Evolutionary conservation across 345 rosid genomes (phyloP).

Genomic region (Arabis hirsuta): DNA sequence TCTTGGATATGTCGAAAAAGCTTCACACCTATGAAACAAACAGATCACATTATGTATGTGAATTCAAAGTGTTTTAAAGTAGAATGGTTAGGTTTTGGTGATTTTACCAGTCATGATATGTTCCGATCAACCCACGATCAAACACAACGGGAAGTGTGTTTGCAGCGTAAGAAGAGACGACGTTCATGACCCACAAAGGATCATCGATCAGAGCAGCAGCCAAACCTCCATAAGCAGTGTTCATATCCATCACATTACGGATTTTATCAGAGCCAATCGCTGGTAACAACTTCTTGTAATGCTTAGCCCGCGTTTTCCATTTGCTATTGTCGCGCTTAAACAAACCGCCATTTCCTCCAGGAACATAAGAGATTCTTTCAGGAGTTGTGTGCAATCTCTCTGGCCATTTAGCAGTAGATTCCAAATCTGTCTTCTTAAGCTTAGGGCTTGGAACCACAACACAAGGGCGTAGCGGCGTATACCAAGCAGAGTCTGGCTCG

Average conservation of each 20-base stretch:
- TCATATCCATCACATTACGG: conserved; percentile 98
- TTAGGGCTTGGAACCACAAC: conserved; percentile 80
- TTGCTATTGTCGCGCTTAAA: conserved; percentile 81
- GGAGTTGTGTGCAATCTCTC: conserved; percentile 70
- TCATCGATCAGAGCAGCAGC: conserved; percentile 76
- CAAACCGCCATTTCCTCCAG: conserved; percentile 64
- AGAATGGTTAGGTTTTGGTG: not conserved
- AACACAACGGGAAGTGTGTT: conserved; percentile 83
- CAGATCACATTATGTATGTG: conserved; percentile 20
- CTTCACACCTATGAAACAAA: conserved; percentile 81
- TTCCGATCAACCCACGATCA: conserved; percentile 96
- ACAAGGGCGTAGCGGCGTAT: conserved; percentile 89
- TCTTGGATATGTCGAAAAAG: conserved; percentile 95
- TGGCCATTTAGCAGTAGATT: conserved; percentile 85
- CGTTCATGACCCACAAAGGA: conserved; percentile 97
- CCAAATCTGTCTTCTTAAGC: conserved; percentile 63
- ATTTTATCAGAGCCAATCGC: conserved; percentile 81
- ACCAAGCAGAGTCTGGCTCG: conserved; percentile 99
- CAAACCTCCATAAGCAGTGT: conserved; percentile 92
- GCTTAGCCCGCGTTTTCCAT: conserved; percentile 84
- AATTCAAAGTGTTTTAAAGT: conserved; percentile 1
- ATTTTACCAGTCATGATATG: conserved; percentile 87
- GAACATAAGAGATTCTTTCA: conserved; percentile 71
- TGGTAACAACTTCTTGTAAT: conserved; percentile 86
- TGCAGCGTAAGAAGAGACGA: conserved; percentile 80